Evolutionary conservation across 2,329 filamentous ascomycete species (phyloP).

Genomic region (Curvularia sp.): DNA sequence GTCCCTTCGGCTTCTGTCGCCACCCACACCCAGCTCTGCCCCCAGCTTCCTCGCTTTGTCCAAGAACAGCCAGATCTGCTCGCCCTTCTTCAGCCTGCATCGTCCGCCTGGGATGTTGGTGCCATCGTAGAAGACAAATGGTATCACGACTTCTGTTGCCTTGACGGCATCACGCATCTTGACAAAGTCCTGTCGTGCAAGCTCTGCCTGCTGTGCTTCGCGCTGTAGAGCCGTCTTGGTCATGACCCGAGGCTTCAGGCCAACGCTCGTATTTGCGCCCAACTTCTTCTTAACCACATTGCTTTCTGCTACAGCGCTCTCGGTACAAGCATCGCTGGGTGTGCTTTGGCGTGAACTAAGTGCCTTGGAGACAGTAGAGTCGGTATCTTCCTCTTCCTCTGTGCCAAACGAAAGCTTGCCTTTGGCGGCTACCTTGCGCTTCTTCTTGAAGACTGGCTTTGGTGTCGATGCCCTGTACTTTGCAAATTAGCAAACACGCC

Average conservation of each 20-base stretch:
- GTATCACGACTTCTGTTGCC: slow-evolving; percentile 85
- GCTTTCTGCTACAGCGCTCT: slow-evolving; percentile 42
- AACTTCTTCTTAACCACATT: slow-evolving; percentile 58
- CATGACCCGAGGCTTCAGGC: slow-evolving; percentile 69
- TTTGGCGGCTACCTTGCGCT: slow-evolving; percentile 60
- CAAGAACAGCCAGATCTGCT: slow-evolving; percentile 89
- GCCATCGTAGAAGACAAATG: slow-evolving; percentile 97
- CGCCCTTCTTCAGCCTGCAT: slow-evolving; percentile 90
- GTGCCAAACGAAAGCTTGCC: slow-evolving; percentile 72
- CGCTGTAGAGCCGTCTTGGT: slow-evolving; percentile 79
- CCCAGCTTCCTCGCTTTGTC: slow-evolving; percentile 91
- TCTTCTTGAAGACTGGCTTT: slow-evolving; percentile 64
- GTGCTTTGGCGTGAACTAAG: slow-evolving; percentile 52
- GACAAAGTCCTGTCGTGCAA: slow-evolving; percentile 80
- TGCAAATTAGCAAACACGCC: slow-evolving; percentile 57
- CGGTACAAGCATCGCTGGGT: slow-evolving; percentile 47
- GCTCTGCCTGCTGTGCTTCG: slow-evolving; percentile 79
- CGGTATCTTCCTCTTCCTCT: slow-evolving; percentile 71
- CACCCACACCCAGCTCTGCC: slow-evolving; percentile 78
- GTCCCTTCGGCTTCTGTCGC: slow-evolving; percentile 71
- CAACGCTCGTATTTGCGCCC: slow-evolving; percentile 67
- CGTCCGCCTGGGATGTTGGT: slow-evolving; percentile 85
- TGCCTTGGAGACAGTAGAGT: slow-evolving; percentile 50
- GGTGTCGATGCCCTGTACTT: slow-evolving; percentile 64
- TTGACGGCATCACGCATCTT: slow-evolving; percentile 85